Base-by-base conservation (phyloP, 306 rosid genomes). In the Ormosia emarginata region DNA sequence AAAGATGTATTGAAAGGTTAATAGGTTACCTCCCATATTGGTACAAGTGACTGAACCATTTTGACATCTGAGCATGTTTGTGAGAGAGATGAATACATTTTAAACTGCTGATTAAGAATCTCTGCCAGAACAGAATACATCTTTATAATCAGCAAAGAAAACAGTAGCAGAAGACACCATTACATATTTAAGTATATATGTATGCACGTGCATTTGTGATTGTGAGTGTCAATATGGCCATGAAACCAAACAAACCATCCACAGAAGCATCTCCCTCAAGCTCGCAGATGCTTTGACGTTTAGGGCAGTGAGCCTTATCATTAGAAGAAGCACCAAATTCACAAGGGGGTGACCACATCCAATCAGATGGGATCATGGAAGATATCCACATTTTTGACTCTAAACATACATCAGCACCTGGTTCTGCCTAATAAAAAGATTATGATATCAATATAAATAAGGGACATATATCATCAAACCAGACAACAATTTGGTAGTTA, bases 31-130 rank as follows among this genome's bases (percentile, higher is more conserved):
- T 95, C 97, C 98, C 94, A 95, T 83, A 95, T 95, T 46, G 97
- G 96, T 62, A 89, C 71, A 86, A 95, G 95, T 64, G 98, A 95
- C 83, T 95, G 97, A 81, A 95, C 98, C 97, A 92, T 93, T 90
- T 91, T 91, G 79, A 89, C 91, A 82, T 93, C 92, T 32, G 90
- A 86, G 78, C 65, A 79, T 43, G 91, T 87, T 88, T 95, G 97
- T 46, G 99, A 95, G 82, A 92, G 91, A 66, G 99, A 89, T 72
- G 97, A 90, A 88, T 88, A 90, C 73, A 88, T 89, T 88, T 86
- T 93, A 68, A 87, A 84, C 82, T 90, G 85, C 85, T 89, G 91
- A 87, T 90, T 93, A 72, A 86, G 92, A 77, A 95, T 85, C 32
- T 86, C 97, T 93, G 94, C 75, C 77, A 85, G 70, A 88, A 71